Conservation (phyloP, 2,329 filamentous ascomycete genomes). For the Alternaria sp. region DNA sequence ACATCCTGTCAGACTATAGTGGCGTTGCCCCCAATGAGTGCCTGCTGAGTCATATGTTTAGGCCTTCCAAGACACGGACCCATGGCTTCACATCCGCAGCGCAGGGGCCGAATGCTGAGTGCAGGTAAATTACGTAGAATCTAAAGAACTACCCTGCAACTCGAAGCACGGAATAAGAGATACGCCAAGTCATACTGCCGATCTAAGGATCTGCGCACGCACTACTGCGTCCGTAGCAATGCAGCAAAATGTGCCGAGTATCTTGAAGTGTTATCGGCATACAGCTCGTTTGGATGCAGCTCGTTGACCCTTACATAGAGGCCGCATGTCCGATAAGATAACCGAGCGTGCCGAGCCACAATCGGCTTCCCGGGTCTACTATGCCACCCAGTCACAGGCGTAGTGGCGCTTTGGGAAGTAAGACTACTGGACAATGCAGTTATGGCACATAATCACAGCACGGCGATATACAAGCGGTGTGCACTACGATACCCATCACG, state of each 20-base stretch:
- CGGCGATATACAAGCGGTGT: background rate
- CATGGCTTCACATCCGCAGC: background rate
- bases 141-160: background rate
- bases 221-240: background rate
- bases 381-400: background rate
- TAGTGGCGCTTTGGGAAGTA: background rate
- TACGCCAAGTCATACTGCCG: background rate
- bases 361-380: background rate
- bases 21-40: background rate
- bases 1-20: background rate
- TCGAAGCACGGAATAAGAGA: background rate
- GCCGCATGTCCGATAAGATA: background rate
- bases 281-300: background rate
- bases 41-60: background rate
- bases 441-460: background rate
- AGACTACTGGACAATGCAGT: background rate
- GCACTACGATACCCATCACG: background rate
- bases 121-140: background rate
- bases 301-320: background rate
- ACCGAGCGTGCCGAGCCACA: background rate
- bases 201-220: background rate
- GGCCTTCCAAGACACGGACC: background rate
- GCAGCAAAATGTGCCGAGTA: background rate
- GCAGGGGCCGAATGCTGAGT: background rate
- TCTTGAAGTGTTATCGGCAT: background rate